Evolutionary conservation across 768 basidiomycete genomes (phyloP).

Genomic region (Lentinula boryana): DNA sequence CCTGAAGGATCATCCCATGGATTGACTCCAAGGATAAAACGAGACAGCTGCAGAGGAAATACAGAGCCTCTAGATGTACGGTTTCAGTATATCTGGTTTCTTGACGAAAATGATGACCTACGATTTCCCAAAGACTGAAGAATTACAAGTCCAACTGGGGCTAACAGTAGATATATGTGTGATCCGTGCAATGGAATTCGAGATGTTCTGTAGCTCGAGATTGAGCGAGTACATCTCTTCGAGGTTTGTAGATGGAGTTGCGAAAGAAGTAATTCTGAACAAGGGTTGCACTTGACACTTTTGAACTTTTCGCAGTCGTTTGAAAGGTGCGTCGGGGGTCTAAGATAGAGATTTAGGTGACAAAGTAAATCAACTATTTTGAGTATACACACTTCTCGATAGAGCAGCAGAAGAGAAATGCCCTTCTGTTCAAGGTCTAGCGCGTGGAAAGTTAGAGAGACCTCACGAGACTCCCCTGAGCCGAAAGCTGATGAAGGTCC

Average conservation of each 20-base stretch:
- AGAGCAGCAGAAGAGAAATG: constrained; percentile 59
- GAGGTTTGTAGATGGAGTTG: constrained; percentile 42
- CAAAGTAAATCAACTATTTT: constrained; percentile 7
- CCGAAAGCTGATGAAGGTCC: constrained; percentile 22
- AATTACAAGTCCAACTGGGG: constrained; percentile 56
- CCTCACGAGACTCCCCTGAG: constrained; percentile 42
- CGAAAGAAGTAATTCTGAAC: constrained; percentile 44
- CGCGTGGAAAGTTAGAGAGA: constrained; percentile 54
- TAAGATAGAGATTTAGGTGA: constrained; percentile 18
- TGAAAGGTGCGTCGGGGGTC: constrained; percentile 46
- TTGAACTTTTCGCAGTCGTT: constrained; percentile 48
- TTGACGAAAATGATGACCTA: constrained; percentile 26
- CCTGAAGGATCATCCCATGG: constrained; percentile 30
- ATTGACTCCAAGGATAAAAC: constrained; percentile 34
- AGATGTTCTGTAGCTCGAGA: constrained; percentile 50
- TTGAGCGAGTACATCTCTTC: constrained; percentile 48
- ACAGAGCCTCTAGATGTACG: constrained; percentile 31
- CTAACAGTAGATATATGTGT: constrained; percentile 62
- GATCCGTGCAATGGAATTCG: constrained; percentile 36
- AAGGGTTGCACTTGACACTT: constrained; percentile 56
- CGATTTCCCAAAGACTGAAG: constrained; percentile 31
- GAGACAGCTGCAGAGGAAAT: constrained; percentile 41
- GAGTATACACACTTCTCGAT: constrained; percentile 45
- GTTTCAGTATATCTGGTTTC: background rate
- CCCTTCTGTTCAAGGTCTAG: constrained; percentile 40